Conservation (phyloP, 345 rosid species). For the Camelina neglecta region DNA sequence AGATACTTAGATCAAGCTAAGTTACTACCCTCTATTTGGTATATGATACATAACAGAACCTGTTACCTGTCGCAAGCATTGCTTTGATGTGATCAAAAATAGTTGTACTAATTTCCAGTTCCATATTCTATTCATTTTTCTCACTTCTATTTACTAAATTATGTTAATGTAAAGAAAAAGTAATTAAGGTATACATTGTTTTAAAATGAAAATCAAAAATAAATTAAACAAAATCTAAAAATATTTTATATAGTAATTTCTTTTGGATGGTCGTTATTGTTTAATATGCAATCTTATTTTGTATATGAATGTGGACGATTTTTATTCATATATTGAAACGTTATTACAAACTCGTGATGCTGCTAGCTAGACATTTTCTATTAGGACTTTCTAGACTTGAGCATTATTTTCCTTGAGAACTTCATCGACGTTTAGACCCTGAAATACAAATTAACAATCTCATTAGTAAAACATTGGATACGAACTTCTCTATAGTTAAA, state of each 20-base stretch:
- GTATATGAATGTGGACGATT: neutral
- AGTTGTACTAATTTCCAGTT: neutral
- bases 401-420: slow-evolving; percentile 10
- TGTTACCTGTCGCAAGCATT: no score
- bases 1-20: no score
- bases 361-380: neutral
- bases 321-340: slow-evolving; percentile 10
- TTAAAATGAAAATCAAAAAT: no score
- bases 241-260: no score
- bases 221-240: no score
- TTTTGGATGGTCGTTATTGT: no score
- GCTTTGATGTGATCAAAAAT: neutral
- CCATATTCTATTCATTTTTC: neutral
- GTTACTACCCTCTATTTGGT: neutral
- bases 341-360: neutral
- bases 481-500: neutral
- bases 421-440: slow-evolving; percentile 28
- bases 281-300: no score
- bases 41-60: no score
- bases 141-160: neutral
- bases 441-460: slow-evolving; percentile 19
- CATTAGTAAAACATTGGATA: neutral
- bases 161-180: no score
- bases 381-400: neutral
- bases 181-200: neutral